Evolutionary conservation across 1,284 basidiomycete genomes (phyloP), one percentile per base, ranked within the genome.

Genomic region (Marasmius tenuissimus): DNA sequence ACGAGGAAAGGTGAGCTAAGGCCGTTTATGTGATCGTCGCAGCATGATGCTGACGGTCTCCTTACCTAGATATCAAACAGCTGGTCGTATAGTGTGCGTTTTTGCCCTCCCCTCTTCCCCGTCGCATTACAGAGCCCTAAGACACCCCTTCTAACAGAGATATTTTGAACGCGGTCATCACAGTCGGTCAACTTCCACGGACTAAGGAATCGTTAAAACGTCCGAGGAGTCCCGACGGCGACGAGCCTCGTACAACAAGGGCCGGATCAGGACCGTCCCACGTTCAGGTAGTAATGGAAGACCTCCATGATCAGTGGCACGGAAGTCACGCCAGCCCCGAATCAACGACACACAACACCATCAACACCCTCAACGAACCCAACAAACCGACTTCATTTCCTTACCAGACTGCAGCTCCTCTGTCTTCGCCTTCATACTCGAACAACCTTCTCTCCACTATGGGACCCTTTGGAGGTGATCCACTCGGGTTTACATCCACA

Each of bases 1-100:
- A 81, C 47, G 88, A 91, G 69, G 70, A 76, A 20, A 75, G 78
- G 69, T 88, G 67, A 60, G 72, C 70, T 11, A 6, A n/a, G 16
- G 49, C 45, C 53, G 42, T 6, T 42, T 33, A 35, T 54, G 35
- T 42, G 58, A 59, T 16, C 16, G 40, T 45, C 53, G 63, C 16
- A 27, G 45, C 5, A 18, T n/a, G 20, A 18, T 47, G 5, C 20
- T 20, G 11, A 14, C 20, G 16, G 6, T 3, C 2, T 18, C 45
- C n/a, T n/a, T 42, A 47, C 56, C 49, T 60, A 82, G 81, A 34
- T 83, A 80, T 78, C 78, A 80, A 61, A 75, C 76, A 6, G 78
- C 81, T n/a, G 83, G 83, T 16, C 71, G 79, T 54, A 34, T 54
- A n/a, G 10, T 20, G 50, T 37, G 27, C 48, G 40, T 39, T 6